A percentile compares a stretch with the other conserved stretches of the same genome.
Evolutionary conservation across 305 asterid genomes (phyloP).

Genomic region (Solanum aculeatissimum): DNA sequence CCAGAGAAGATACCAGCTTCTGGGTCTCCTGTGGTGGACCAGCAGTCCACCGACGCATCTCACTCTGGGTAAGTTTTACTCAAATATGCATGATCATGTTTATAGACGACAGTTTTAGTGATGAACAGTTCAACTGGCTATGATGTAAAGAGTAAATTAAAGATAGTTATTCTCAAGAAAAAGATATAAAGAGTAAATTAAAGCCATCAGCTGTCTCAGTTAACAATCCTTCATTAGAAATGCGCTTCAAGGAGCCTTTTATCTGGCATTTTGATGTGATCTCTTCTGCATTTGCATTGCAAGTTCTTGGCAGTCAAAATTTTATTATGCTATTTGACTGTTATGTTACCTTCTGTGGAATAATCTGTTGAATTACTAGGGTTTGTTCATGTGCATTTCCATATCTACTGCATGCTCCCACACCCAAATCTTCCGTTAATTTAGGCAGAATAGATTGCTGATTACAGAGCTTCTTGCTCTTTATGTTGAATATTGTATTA

Average conservation of each 20-base stretch:
- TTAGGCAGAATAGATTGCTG: neutral
- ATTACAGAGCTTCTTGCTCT: neutral
- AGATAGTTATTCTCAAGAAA: no score
- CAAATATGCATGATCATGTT: neutral
- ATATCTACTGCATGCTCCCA: neutral
- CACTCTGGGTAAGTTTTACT: slow-evolving; percentile 59
- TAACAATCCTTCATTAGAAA: neutral
- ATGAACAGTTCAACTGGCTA: neutral
- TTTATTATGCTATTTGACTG: neutral
- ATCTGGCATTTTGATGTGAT: neutral
- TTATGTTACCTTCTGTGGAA: neutral
- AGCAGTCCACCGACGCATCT: slow-evolving; percentile 55
- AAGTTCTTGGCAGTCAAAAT: neutral
- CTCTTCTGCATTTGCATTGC: neutral
- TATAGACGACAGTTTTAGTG: neutral
- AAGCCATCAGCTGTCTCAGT: neutral
- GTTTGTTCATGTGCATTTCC: neutral
- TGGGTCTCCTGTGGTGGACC: slow-evolving; percentile 52
- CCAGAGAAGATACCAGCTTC: slow-evolving; percentile 74
- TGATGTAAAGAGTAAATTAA: neutral
- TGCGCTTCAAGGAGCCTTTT: neutral
- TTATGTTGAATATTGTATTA: neutral
- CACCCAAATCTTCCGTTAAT: neutral
- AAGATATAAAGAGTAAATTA: neutral
- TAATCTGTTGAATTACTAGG: neutral